Evolutionary conservation across 176 grass and related monocot genomes (phyloP).

Genomic region (Puccinellia tenuiflora): DNA sequence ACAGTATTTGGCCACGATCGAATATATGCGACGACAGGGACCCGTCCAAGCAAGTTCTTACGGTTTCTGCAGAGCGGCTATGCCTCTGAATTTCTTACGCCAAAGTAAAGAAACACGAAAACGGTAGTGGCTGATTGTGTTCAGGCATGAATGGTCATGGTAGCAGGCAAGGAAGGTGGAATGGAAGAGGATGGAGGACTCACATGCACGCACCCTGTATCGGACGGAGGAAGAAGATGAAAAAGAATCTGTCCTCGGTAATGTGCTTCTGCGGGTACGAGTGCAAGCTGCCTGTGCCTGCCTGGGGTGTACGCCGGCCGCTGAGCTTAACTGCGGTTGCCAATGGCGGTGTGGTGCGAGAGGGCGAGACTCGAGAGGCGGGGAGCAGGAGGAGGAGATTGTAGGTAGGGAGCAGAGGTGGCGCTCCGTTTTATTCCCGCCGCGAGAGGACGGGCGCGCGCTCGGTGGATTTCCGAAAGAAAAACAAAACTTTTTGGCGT

Average conservation of each 20-base stretch:
- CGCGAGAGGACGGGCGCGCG: background rate
- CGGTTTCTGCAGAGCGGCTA: background rate
- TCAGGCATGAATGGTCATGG: background rate
- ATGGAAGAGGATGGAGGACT: background rate
- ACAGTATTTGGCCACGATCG: background rate
- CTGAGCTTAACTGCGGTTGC: background rate
- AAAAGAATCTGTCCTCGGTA: background rate
- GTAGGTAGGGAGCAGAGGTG: background rate
- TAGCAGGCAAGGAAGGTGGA: background rate
- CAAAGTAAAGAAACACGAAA: fast-evolving
- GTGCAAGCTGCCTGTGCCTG: background rate
- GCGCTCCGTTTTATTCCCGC: conserved; percentile 3
- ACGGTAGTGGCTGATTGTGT: background rate
- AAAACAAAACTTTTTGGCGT: background rate
- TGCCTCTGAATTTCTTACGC: background rate
- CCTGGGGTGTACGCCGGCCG: background rate
- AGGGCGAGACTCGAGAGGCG: background rate
- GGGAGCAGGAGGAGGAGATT: background rate
- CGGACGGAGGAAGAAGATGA: background rate
- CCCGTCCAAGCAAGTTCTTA: background rate
- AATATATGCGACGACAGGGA: background rate
- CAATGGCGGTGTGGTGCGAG: background rate
- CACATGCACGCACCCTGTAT: background rate
- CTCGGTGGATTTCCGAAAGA: background rate
- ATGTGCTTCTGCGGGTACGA: background rate